Base-by-base conservation (phyloP, 495 filamentous ascomycete genomes). In the Pseudomonodictys pantanalensis region DNA sequence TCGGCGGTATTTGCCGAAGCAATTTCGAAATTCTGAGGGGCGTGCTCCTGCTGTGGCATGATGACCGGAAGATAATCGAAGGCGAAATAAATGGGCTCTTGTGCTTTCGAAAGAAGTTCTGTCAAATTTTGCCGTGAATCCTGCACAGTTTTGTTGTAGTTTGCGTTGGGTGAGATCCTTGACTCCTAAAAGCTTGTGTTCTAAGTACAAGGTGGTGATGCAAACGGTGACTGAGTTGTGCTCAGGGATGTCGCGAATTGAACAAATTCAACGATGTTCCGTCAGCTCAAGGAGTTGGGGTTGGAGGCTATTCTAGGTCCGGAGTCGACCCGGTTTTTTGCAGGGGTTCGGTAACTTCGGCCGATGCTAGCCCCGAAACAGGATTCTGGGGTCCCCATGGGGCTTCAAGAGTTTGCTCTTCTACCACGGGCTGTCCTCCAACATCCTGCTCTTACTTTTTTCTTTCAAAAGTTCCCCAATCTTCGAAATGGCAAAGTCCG, bases 41-140 rank as follows among this genome's bases (percentile, higher is more conserved):
- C 73, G 66, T 68, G 72, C 67, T 85, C 82, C 65, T 74, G 74
- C 68, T 83, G 81, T 67, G 80, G 81, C 81, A 84, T 85, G 49
- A 48, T 74, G 66, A 42, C 15, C 17, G 44, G n/a, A 17, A 20
- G 9, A n/a, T 53, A 22, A 39, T 15, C 17, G 29, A 29, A 9
- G 8, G 43, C 17, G 43, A 23, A 8, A 30, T 30, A 50, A 4
- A 4, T 5, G 12, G 15, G 2, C 22, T 46, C 24, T n/a, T 24
- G 17, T 22, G 43, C 15, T 23, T 46, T 23, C 22, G 18, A 5
- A 50, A 9, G 18, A 45, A 8, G 42, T 10, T 45, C 10, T 45
- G 8, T n/a, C n/a, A n/a, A n/a, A n/a, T n/a, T n/a, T n/a, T n/a
- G n/a, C n/a, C n/a, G n/a, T n/a, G n/a, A n/a, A n/a, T n/a, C n/a